Base-by-base conservation (phyloP, 208 protist species). In the Leishmania lainsoni region DNA sequence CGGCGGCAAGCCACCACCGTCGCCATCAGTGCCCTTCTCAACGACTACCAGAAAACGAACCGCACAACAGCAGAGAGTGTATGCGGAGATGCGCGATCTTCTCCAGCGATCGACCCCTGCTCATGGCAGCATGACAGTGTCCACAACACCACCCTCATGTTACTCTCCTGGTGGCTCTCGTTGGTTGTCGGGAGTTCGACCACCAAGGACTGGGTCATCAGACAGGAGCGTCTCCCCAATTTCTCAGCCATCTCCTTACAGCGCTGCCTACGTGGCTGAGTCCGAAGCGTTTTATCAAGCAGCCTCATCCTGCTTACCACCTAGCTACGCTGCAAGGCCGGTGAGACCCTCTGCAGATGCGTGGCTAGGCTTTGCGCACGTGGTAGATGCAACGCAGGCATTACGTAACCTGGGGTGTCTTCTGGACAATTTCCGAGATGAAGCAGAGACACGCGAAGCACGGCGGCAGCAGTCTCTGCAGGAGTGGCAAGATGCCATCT, bases 371-470 rank as follows among this genome's bases (percentile, higher is more conserved):
- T 51, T 88, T 14, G 61, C 65, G 39, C 76, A 51, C 29, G 52
- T 91, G 69, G 9, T 39, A 42, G 32, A 68, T 16, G 74, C 91
- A 1, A 61, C 74, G 8, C 87, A 86, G 26, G 86, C 92, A 63
- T 86, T 94, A 72, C 83, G 84, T 22, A 96, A 93, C 78, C 65
- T 96, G 5, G 79, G 76, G 10, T 17, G 69, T 0, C 56, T 96
- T 45, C 81, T 96, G 8, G 89, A 93, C 51, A 85, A 89, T 71
- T 75, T 91, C 75, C 77, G 72, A 3, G 61, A 83, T 0, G 81
- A 89, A 29, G 77, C 81, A 51, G 75, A 48, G 17, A 59, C 75
- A 0, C 83, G 81, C 16, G 83, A 73, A 16, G 56, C 17, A 32
- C 78, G 74, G 16, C 61, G 86, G 49, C 75, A 51, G 35, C 69